A percentile compares a stretch with the other conserved stretches of the same genome.
Evolutionary conservation across 495 filamentous ascomycete species (phyloP).

Genomic region (Annulohypoxylon maeteangense): DNA sequence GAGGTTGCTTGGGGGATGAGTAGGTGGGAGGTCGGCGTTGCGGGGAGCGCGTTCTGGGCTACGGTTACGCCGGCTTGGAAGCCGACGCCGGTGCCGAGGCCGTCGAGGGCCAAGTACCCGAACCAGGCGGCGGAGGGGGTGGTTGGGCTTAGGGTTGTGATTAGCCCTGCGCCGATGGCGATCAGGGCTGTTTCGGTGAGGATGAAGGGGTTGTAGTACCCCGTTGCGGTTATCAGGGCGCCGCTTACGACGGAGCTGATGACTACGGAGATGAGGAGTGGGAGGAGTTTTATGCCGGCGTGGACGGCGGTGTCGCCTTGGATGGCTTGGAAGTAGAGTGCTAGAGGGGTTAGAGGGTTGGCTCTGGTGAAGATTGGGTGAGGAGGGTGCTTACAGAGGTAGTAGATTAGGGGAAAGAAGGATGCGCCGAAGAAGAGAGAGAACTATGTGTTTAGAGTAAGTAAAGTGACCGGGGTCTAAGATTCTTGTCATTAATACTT

Average conservation of each 20-base stretch:
- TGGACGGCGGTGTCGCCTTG: constrained; percentile 73
- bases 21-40: constrained; percentile 37
- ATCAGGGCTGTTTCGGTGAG: constrained; percentile 56
- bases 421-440: constrained; percentile 68
- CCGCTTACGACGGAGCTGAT: constrained; percentile 61
- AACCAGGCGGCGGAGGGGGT: constrained; percentile 62
- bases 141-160: constrained; percentile 58
- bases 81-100: constrained; percentile 57
- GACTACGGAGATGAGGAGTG: constrained; percentile 74
- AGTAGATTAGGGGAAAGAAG: constrained; percentile 77
- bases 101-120: constrained; percentile 63
- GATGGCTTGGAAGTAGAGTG: constrained; percentile 92
- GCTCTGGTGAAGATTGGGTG: background rate
- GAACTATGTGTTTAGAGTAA: constrained; percentile 55
- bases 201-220: constrained; percentile 65
- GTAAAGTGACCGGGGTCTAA: constrained; percentile 50
- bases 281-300: constrained; percentile 83
- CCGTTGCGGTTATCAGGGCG: constrained; percentile 56
- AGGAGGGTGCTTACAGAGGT: constrained; percentile 63
- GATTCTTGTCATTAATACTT: constrained; percentile 41
- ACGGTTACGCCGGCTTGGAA: constrained; percentile 63
- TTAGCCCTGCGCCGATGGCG: constrained; percentile 61
- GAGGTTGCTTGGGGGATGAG: constrained; percentile 72
- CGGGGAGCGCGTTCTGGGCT: constrained; percentile 60
- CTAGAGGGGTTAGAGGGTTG: constrained; percentile 28